Base-by-base conservation (phyloP, 148 eudicot genomes). In the Cornus suecica region DNA sequence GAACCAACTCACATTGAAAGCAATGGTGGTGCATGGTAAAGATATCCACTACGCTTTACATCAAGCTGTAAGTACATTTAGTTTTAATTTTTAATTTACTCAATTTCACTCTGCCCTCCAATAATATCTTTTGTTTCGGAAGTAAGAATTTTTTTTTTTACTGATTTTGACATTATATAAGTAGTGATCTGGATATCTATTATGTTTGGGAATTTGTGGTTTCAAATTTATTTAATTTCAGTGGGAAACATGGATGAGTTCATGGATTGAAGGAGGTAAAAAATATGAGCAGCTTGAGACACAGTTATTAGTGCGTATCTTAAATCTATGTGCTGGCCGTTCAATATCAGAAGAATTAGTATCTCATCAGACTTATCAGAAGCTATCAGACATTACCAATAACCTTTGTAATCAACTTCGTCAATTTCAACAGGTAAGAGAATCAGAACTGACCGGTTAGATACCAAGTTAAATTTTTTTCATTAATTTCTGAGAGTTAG, bases 231-330 rank as follows among this genome's bases (percentile, higher is more conserved):
- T n/a, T n/a, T n/a, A n/a, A n/a, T n/a, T 13, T 29, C 45, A 94
- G 98, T 91, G 97, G 94, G 84, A 71, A n/a, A 84, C 74, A 71
- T 92, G 95, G 97, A 77, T 92, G 68, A 73, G 77, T 75, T 81
- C 66, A 70, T 90, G 91, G 97, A 86, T 83, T 86, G 85, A 76
- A 32, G 90, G 80, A 61, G 91, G 88, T 2, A 84, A 86, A 51
- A 42, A 8, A 32, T 32, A 32, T 32, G 37, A 32, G 7, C n/a
- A n/a, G n/a, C 1, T 32, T 22, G 89, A 88, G 65, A 90, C 97
- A 60, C 88, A 82, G 65, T 82, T 94, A 0, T 26, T 92, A 4
- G 85, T 88, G 37, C 82, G 70, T 22, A 87, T 84, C 22, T 78
- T 94, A 66, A 80, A 82, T 60, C 77, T 88, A 11, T 82, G 88